Evolutionary conservation across 352 stramenopile species (phyloP).

Genomic region (Phytophthora sansomeana): DNA sequence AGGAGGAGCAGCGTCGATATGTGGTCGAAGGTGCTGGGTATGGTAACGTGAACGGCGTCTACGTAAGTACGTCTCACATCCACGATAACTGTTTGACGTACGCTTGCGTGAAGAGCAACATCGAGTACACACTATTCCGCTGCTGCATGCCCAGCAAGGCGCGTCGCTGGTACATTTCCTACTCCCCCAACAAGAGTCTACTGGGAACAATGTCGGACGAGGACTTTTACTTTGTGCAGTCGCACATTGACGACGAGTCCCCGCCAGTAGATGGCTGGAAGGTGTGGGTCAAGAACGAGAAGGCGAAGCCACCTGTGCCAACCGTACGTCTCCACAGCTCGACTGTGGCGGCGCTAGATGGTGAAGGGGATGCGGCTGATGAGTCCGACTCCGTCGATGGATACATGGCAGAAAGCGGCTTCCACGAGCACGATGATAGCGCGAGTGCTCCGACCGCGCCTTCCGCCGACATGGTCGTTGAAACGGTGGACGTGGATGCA

Average conservation of each 20-base stretch:
- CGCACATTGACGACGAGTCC: conserved; percentile 80
- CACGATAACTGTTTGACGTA: conserved; percentile 86
- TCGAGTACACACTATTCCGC: conserved; percentile 96
- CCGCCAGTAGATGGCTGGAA: conserved; percentile 86
- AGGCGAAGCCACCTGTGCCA: conserved; percentile 63
- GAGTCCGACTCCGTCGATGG: conserved; percentile 80
- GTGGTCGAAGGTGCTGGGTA: conserved; percentile 91
- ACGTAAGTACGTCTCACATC: conserved; percentile 84
- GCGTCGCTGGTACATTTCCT: conserved; percentile 98
- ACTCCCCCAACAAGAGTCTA: conserved; percentile 91
- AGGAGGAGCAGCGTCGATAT: conserved; percentile 86
- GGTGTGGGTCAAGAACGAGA: conserved; percentile 90
- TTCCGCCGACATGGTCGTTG: conserved; percentile 40
- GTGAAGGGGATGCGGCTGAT: conserved; percentile 66
- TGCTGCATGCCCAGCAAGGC: conserved; percentile 98
- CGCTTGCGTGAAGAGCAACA: conserved; percentile 63
- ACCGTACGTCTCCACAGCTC: conserved; percentile 78
- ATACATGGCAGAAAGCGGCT: conserved; percentile 44
- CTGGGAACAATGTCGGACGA: conserved; percentile 88
- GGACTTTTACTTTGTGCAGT: conserved; percentile 90
- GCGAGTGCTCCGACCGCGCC: conserved; percentile 29
- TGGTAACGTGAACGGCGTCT: conserved; percentile 94
- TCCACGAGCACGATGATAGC: conserved; percentile 24
- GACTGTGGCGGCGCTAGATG: conserved; percentile 52
- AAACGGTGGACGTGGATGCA: conserved; percentile 66